A percentile compares a stretch with the other conserved stretches of the same genome.
phyloP scores from a whole-genome alignment of 148 eudicot species.

The Rhododendron mucronatum region DNA sequence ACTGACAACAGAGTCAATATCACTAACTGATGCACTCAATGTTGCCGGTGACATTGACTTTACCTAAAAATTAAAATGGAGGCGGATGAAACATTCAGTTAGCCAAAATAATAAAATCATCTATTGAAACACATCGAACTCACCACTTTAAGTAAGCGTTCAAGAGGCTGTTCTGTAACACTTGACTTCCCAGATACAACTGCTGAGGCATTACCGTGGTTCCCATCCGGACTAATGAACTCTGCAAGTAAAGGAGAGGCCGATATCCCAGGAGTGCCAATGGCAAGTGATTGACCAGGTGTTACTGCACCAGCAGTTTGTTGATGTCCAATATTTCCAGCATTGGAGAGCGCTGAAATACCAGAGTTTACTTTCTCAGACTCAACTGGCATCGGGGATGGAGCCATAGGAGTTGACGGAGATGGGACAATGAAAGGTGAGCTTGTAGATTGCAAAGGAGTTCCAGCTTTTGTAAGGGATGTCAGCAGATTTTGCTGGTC shows the following conservation, averaged over 20 bases:
- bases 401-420: conserved; percentile 75
- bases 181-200: conserved; percentile 63
- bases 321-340: conserved; percentile 56
- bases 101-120: neutral
- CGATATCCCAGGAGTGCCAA: conserved; percentile 97
- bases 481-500: conserved; percentile 67
- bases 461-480: conserved; percentile 54
- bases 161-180: conserved; percentile 77
- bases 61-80: conserved; percentile 39
- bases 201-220: conserved; percentile 45
- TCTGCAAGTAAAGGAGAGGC: conserved; percentile 94
- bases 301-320: conserved; percentile 43
- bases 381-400: conserved; percentile 84
- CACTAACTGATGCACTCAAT: conserved; percentile 65
- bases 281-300: conserved; percentile 77
- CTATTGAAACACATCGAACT: conserved; percentile 10
- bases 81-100: neutral
- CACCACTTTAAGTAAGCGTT: conserved; percentile 83
- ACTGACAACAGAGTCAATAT: conserved; percentile 85
- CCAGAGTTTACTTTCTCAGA: conserved; percentile 61
- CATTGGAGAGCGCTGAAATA: conserved; percentile 54
- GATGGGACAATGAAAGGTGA: conserved; percentile 76
- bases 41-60: conserved; percentile 71
- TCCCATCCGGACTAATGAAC: conserved; percentile 62
- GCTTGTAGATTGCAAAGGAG: conserved; percentile 78